A percentile compares a stretch with the other conserved stretches of the same genome.
These are phyloP conservation scores for Candida sp. DNA, from an alignment of 1,139 yeast species.

Conservation along the genomic window DNA sequence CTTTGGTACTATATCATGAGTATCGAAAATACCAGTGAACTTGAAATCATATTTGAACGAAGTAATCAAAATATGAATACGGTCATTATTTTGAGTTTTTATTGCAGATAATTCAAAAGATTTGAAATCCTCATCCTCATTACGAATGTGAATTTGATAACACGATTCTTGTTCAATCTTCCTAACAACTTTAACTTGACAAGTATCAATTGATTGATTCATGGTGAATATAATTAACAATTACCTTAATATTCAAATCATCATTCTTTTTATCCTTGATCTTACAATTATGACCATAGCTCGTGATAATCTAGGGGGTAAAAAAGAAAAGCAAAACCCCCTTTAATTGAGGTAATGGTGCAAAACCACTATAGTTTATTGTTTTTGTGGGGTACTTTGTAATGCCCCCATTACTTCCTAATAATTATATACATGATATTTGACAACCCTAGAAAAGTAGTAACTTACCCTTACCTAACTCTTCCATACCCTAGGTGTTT, in stretches of 20 bases:
- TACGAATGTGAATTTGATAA: slow-evolving; percentile 38
- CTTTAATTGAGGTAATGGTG: background rate
- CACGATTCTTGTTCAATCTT: slow-evolving; percentile 35
- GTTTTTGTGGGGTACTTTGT: too few relatives aligned
- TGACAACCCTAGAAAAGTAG: too few relatives aligned
- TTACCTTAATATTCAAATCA: too few relatives aligned
- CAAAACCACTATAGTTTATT: background rate
- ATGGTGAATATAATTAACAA: background rate
- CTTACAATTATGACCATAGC: background rate
- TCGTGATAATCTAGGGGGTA: background rate
- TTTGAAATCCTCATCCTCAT: slow-evolving; percentile 32
- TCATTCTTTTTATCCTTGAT: background rate
- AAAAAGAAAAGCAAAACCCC: background rate
- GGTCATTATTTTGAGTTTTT: slow-evolving; percentile 16
- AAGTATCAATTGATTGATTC: background rate
- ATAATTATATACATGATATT: too few relatives aligned
- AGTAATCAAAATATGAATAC: slow-evolving; percentile 26
- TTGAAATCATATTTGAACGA: slow-evolving; percentile 32
- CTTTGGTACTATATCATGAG: slow-evolving; percentile 28
- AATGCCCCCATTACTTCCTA: too few relatives aligned
- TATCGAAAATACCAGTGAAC: slow-evolving; percentile 29
- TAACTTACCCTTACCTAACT: background rate
- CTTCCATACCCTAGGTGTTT: background rate
- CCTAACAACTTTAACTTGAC: slow-evolving; percentile 20
- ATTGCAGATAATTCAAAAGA: slow-evolving; percentile 38